Conservation (phyloP, 495 filamentous ascomycete species). For the Penicillium flavigenum region DNA sequence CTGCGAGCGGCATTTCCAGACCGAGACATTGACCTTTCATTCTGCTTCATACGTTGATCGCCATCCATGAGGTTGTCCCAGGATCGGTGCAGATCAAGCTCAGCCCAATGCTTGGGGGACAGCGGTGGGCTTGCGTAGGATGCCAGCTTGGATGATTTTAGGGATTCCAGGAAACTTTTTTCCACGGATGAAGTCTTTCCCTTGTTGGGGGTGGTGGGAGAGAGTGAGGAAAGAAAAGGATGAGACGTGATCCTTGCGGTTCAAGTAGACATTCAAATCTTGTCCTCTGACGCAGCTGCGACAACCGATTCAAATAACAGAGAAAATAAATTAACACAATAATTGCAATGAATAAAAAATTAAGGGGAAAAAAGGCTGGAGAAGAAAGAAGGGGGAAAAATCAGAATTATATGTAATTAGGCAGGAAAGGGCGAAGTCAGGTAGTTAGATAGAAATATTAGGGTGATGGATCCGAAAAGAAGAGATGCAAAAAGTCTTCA, state of each 20-base stretch:
- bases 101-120: constrained; percentile 57
- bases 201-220: neutral
- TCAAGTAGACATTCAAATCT: constrained; percentile 14
- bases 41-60: constrained; percentile 64
- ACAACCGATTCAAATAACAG: constrained; percentile 1
- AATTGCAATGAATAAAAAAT: neutral
- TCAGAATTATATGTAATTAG: constrained; percentile 9
- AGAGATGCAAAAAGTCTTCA: neutral
- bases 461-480: constrained; percentile 22
- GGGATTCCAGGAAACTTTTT: neutral
- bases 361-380: constrained; percentile 1
- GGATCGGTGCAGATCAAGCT: constrained; percentile 46
- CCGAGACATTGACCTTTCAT: constrained; percentile 50
- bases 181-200: neutral
- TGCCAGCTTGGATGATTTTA: constrained; percentile 53
- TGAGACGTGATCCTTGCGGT: constrained; percentile 6
- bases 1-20: constrained; percentile 25
- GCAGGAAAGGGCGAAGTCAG: constrained; percentile 10
- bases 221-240: constrained; percentile 3
- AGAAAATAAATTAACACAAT: neutral
- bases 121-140: constrained; percentile 56
- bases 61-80: constrained; percentile 64
- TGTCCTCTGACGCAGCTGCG: constrained; percentile 14
- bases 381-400: constrained; percentile 11
- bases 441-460: constrained; percentile 12